phyloP scores from a whole-genome alignment of 192 early-diverging fungal genomes.

The Obelidium mucronatum region DNA sequence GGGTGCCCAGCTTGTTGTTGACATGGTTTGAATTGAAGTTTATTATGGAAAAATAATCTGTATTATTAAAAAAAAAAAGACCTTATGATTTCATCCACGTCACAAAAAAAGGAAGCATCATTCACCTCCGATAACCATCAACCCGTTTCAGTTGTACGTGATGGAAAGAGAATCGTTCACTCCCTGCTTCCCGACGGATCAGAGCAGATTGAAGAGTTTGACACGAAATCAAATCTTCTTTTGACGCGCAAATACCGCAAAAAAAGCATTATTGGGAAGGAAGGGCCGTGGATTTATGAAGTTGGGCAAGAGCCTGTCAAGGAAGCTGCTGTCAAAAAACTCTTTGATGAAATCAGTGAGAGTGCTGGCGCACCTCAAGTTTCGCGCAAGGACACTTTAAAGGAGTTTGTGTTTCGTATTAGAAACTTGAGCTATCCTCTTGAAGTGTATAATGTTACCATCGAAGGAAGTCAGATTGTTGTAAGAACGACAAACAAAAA shows the following conservation, averaged over 20 bases:
- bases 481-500: constrained; percentile 48
- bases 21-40: background rate
- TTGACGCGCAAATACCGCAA: constrained; percentile 16
- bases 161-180: constrained; percentile 23
- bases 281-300: constrained; percentile 29
- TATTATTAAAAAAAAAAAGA: background rate
- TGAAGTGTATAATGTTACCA: constrained; percentile 16
- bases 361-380: constrained; percentile 8
- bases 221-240: constrained; percentile 10
- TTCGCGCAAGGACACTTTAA: constrained; percentile 28
- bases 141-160: background rate
- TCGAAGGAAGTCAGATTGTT: constrained; percentile 27
- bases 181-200: background rate
- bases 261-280: constrained; percentile 26
- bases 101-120: background rate
- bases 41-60: background rate
- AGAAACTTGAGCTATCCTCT: constrained; percentile 37
- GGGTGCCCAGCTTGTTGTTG: constrained; percentile 40
- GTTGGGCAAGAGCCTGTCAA: constrained; percentile 27
- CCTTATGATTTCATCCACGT: background rate
- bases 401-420: constrained; percentile 40
- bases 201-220: constrained; percentile 40
- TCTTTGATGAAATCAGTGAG: background rate
- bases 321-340: background rate
- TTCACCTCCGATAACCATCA: background rate